Evolutionary conservation across 2,329 filamentous ascomycete genomes (phyloP), one percentile per base, ranked within the genome.

Genomic region (Endothia cerciana): DNA sequence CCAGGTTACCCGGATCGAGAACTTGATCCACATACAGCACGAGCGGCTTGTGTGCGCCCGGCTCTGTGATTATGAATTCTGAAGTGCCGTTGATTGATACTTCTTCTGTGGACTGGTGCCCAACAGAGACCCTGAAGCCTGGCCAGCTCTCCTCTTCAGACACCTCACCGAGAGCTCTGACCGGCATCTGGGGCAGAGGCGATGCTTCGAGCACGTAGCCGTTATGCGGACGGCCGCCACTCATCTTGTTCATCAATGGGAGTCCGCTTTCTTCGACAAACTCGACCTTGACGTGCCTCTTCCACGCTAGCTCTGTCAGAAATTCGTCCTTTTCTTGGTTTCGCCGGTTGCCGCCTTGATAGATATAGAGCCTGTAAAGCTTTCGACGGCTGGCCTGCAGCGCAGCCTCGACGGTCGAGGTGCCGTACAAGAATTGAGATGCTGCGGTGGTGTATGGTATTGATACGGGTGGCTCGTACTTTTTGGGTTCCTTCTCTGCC

Each of bases 361-460:
- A 90, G 13, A 97, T 81, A 75, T 98, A 97, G 3, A 99, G 84
- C 63, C 89, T 91, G 80, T 97, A 97, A 2, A 97, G 78, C 72
- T 91, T 88, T 65, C 95, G 88, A 41, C 87, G 84, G 13, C 82
- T 82, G 57, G 79, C 75, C 70, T 84, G 87, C 25, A 99, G 80
- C 0, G 93, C 94, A 25, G 94, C 91, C 69, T 91, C 84, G 28
- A 98, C 92, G 1, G 92, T 88, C 2, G 91, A 91, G 55, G 86
- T 87, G 6, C 95, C 95, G 74, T 97, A 98, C 2, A 99, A 82
- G 72, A 97, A 98, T 68, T 97, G 91, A 0, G 94, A 97, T 5
- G 92, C 92, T 0, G 94, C 91, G 0, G 93, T 96, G 0, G 92
- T 93, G 74, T 94, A 87, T 58, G 78, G 77, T 65, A 74, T 69